Evolutionary conservation across 192 early-diverging fungal genomes (phyloP), one percentile per base, ranked within the genome.

Genomic region (Coemansia sp.): DNA sequence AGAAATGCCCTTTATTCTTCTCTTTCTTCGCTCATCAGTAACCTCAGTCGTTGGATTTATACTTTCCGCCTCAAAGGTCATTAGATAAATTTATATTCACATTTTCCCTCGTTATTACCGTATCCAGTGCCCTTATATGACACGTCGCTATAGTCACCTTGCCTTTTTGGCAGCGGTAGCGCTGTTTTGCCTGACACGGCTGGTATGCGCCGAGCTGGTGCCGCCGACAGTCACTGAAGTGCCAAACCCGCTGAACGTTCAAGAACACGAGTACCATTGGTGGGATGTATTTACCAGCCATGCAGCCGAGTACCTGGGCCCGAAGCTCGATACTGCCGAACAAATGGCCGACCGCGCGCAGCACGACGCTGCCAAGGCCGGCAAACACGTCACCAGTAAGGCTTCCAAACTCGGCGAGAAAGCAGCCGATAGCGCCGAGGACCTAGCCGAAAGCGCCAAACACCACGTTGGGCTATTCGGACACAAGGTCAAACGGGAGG

Each of bases 211-310:
- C 3, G 71, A 74, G 24, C n/a, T 68, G 24, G 67, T 50, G 4
- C 58, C 62, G 10, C 54, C 65, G 16, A 30, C 67, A 5, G 73
- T 59, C 28, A 53, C 56, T 4, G 53, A 47, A 18, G 35, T 58
- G n/a, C 44, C 54, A 11, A 19, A 42, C 1, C 42, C 50, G 11
- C 28, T 47, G 16, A 50, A 24, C 14, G 56, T 32, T 31, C 32
- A 52, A 21, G 58, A 58, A 14, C 48, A 54, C 30, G 62, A 64
- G 44, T 71, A 64, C 23, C 74, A 67, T 53, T 70, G 59, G 74
- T 77, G 74, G 74, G 68, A 71, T 48, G 68, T 60, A 21, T 35
- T 71, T 12, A 61, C 74, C 30, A 58, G 53, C 21, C 60, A 61
- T 9, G 67, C 68, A 2, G 59, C 65, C 0, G 60, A 30, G 29